Evolutionary conservation across 129 eudicot species (phyloP), one percentile per base, ranked within the genome.

Genomic region (Mikania micrantha): DNA sequence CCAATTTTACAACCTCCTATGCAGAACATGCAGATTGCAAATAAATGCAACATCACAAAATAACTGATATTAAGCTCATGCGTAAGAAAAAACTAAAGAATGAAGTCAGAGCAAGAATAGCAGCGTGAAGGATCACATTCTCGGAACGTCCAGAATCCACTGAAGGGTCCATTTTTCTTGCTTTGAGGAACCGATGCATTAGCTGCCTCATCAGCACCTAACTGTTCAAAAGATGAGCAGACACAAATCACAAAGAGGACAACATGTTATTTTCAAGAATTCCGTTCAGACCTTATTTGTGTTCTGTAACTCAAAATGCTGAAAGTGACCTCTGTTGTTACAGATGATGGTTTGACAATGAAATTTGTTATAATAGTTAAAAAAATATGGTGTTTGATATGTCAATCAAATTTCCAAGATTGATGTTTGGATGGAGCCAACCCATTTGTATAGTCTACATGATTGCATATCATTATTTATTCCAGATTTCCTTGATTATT

Each of bases 1-100:
- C 98, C 98, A 74, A 75, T 74, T 83, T 80, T 93, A 65, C 96
- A 96, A 47, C 98, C 96, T 52, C 98, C 98, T 83, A 96, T 93
- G 92, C 63, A 80, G 42, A 34, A 77, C 28, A 73, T 22, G 50
- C 36, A 49, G 62, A 45, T 31, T 39, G 50, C 28, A 47, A 64
- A 22, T 19, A 36, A 58, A 20, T 20, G 71, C 48, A 59, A 64
- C 31, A 27, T 60, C 16, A 32, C 69, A 64, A 59, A 1, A 34
- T 20, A 7, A 66, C 16, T 19, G 53, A 56, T 12, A 71, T 56
- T 44, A 4, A 13, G 63, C 15, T 31, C 75, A 25, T 67, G 65
- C 34, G 45, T 50, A 49, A 52, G 48, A 68, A 47, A n/a, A 19
- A 21, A 67, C 98, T 93, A 85, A 93, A 93, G 66, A 93, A 88